A percentile compares a stretch with the other conserved stretches of the same genome.
Evolutionary conservation across 2,329 filamentous ascomycete species (phyloP).

Genomic region (Cyphellophora attinorum): DNA sequence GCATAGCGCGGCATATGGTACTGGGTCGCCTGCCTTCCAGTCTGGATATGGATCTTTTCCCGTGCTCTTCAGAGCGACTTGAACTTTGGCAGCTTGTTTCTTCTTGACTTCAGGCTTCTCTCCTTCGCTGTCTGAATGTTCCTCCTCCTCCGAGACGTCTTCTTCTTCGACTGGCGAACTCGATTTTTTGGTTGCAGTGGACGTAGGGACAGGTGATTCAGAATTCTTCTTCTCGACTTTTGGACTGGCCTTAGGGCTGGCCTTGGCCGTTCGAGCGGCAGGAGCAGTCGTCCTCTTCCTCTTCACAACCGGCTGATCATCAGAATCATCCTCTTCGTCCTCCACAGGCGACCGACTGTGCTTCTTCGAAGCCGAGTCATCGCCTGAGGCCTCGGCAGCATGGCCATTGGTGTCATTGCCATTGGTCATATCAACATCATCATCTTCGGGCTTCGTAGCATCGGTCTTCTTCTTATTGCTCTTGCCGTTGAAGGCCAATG

Average conservation of each 20-base stretch:
- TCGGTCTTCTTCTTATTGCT: conserved; percentile 22
- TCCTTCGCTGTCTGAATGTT: conserved; percentile 36
- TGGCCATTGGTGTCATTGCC: conserved; percentile 3
- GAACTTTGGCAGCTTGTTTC: conserved; percentile 71
- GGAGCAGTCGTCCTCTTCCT: conserved; percentile 27
- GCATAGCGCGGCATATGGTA: conserved; percentile 90
- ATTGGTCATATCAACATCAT: conserved; percentile 24
- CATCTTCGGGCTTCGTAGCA: conserved; percentile 3
- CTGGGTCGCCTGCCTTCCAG: conserved; percentile 80
- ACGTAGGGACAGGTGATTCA: conserved; percentile 20
- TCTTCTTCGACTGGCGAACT: conserved; percentile 39
- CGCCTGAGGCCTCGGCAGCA: conserved; percentile 7
- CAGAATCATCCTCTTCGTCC: conserved; percentile 38
- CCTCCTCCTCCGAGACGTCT: conserved; percentile 25
- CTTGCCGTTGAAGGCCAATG: conserved; percentile 20
- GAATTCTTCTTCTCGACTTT: conserved; percentile 18
- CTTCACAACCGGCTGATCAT: conserved; percentile 54
- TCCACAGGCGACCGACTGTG: conserved; percentile 28
- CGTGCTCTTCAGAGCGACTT: conserved; percentile 60
- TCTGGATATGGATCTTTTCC: conserved; percentile 82
- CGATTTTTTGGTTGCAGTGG: conserved; percentile 22
- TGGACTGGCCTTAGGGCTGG: conserved; percentile 13
- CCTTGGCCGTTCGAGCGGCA: conserved; percentile 21
- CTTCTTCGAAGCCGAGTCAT: conserved; percentile 23
- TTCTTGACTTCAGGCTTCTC: conserved; percentile 62